These are phyloP conservation scores for Blastobotrys buckinghamii DNA, from an alignment of 1,139 yeast species.

Conservation along the genomic window DNA sequence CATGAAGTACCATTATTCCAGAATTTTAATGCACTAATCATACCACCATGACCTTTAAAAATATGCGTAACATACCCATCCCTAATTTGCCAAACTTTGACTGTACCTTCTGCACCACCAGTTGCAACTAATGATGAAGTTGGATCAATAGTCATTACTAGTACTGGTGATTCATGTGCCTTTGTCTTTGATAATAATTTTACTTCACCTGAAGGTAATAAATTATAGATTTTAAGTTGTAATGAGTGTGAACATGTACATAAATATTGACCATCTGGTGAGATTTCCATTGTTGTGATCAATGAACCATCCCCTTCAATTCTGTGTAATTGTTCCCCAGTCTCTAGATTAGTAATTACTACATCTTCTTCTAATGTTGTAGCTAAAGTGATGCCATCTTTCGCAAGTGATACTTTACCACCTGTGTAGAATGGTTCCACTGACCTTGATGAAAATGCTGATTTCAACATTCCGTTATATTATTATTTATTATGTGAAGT, in stretches of 20 bases:
- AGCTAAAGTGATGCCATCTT: slow-evolving; percentile 66
- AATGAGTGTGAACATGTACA: slow-evolving; percentile 82
- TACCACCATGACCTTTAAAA: slow-evolving; percentile 92
- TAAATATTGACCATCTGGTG: slow-evolving; percentile 68
- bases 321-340: slow-evolving; percentile 53
- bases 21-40: slow-evolving; percentile 71
- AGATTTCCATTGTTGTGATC: slow-evolving; percentile 64
- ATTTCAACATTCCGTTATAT: too few relatives aligned
- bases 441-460: slow-evolving; percentile 41
- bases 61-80: slow-evolving; percentile 87
- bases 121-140: slow-evolving; percentile 85
- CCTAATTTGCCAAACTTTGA: slow-evolving; percentile 87
- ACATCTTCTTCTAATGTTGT: slow-evolving; percentile 66
- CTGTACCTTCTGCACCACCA: slow-evolving; percentile 93
- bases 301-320: slow-evolving; percentile 70
- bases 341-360: slow-evolving; percentile 55
- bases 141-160: slow-evolving; percentile 67
- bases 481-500: too few relatives aligned
- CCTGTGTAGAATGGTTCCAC: slow-evolving; percentile 81
- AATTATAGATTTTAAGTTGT: slow-evolving; percentile 61
- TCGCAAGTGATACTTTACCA: slow-evolving; percentile 66
- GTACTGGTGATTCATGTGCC: slow-evolving; percentile 67
- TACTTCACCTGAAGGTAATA: slow-evolving; percentile 27
- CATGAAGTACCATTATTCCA: slow-evolving; percentile 60
- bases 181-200: slow-evolving; percentile 32